A percentile compares a stretch with the other conserved stretches of the same genome.
phyloP scores from a whole-genome alignment of 257 asterid species.

The Solanum gracilifrons region DNA sequence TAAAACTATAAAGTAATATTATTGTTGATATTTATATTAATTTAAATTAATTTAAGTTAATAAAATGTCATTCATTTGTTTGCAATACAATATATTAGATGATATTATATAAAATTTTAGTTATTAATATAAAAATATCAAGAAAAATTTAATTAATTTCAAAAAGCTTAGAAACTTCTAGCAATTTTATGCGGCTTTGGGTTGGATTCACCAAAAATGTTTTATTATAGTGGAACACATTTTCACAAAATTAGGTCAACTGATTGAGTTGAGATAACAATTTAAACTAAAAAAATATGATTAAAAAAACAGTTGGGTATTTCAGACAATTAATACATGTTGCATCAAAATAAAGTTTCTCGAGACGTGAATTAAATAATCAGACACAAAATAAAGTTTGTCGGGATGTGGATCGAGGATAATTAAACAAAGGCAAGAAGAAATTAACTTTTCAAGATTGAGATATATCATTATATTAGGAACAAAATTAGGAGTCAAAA shows the following conservation, averaged over 20 bases:
- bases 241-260: background rate
- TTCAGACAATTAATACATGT: background rate
- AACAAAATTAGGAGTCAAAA: background rate
- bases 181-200: background rate
- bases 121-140: background rate
- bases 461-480: background rate
- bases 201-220: background rate
- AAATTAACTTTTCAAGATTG: background rate
- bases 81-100: background rate
- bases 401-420: background rate
- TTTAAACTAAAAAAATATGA: background rate
- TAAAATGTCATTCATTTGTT: background rate
- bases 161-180: too few species aligned
- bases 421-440: background rate
- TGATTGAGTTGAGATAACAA: background rate
- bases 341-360: background rate
- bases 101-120: background rate
- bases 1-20: background rate
- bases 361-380: too few species aligned
- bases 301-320: background rate
- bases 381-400: background rate
- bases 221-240: background rate
- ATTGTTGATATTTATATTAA: background rate
- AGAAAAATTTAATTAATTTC: too few species aligned
- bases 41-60: background rate